Evolutionary conservation across 2,329 filamentous ascomycete species (phyloP).

Genomic region (Diaporthe velutina): DNA sequence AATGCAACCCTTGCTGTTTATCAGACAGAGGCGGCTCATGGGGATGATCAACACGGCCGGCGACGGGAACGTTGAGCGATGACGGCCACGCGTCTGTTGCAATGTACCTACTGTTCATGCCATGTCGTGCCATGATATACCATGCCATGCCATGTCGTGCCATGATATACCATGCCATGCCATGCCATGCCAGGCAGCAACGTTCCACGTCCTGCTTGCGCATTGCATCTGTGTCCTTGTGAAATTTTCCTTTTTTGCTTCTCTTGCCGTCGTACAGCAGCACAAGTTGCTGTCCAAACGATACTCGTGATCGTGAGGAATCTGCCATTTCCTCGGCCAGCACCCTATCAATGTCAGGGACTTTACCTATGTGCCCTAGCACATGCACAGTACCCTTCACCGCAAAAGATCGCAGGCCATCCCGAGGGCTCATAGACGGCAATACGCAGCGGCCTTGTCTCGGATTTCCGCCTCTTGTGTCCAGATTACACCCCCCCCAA

Average conservation of each 20-base stretch:
- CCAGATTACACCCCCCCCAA: not conserved
- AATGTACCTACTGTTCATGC: not conserved
- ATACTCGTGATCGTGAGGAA: constrained; percentile 24
- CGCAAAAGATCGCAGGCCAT: constrained; percentile 21
- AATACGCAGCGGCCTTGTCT: constrained; percentile 24
- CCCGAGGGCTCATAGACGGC: constrained; percentile 13
- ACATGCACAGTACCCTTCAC: constrained; percentile 19
- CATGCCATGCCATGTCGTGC: not conserved
- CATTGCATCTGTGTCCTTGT: not conserved
- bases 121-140: not conserved
- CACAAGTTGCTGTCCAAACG: constrained; percentile 3
- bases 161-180: not conserved
- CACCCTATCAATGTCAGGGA: not conserved
- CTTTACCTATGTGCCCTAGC: not conserved
- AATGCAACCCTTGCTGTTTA: not conserved
- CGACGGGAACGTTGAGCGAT: constrained; percentile 20
- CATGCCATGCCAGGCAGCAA: not conserved
- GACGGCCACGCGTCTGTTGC: not conserved
- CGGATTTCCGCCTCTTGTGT: constrained; percentile 18
- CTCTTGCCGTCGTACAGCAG: constrained; percentile 13
- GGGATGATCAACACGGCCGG: not conserved
- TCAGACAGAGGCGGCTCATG: constrained; percentile 8
- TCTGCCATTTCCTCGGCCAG: constrained; percentile 15
- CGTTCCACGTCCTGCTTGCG: not conserved
- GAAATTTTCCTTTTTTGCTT: not conserved